These are phyloP conservation scores for Chalciporus piperatus DNA, from an alignment of 768 basidiomycete genomes.

Conservation along the genomic window DNA sequence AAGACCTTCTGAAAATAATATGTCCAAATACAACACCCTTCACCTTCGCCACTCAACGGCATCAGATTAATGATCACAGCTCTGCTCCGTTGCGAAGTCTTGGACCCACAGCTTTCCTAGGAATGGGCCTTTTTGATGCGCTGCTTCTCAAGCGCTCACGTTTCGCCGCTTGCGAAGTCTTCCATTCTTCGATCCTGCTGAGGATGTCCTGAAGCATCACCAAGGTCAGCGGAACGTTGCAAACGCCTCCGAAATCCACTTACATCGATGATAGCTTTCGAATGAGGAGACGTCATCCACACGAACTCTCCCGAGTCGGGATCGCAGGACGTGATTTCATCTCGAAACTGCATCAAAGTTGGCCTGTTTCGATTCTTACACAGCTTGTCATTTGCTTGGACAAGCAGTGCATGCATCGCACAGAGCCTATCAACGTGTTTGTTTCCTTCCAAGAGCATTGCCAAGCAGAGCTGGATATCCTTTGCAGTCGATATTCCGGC, in stretches of 20 bases:
- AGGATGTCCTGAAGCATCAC: constrained; percentile 26
- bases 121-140: neutral
- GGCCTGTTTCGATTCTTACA: constrained; percentile 26
- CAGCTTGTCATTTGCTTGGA: constrained; percentile 32
- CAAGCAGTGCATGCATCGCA: constrained; percentile 35
- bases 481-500: constrained; percentile 19
- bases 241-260: neutral
- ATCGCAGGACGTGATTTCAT: constrained; percentile 10
- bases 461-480: constrained; percentile 31
- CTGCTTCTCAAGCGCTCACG: constrained; percentile 11
- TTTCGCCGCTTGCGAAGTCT: constrained; percentile 15
- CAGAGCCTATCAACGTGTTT: constrained; percentile 28
- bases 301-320: constrained; percentile 15
- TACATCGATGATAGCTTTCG: constrained; percentile 19
- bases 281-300: constrained; percentile 19
- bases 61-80: neutral
- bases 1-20: too few relatives aligned
- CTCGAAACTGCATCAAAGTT: constrained; percentile 19
- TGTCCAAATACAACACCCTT: too few relatives aligned
- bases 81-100: constrained; percentile 15
- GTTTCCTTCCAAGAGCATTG: constrained; percentile 18
- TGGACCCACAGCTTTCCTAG: constrained; percentile 22
- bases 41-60: too few relatives aligned
- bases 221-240: neutral
- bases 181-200: constrained; percentile 25